Evolutionary conservation across 176 grass and related monocot genomes (phyloP).

Genomic region (Luzula sylvatica): DNA sequence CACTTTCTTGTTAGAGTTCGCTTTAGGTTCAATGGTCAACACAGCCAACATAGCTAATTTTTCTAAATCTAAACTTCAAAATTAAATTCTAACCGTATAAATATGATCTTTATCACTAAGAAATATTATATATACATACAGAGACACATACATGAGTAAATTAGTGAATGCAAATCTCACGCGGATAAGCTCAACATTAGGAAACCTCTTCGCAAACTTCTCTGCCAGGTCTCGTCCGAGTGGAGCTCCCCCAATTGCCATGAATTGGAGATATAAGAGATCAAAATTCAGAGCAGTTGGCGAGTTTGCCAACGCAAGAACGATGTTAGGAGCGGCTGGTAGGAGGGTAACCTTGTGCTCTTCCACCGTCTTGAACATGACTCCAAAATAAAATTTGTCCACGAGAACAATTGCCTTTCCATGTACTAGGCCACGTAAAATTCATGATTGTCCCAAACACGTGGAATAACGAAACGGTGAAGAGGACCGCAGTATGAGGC

Average conservation of each 20-base stretch:
- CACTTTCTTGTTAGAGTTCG: too few relatives aligned
- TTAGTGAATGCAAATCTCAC: too few relatives aligned
- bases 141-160: too few relatives aligned
- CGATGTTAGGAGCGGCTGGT: conserved; percentile 40
- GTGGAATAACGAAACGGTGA: conserved; percentile 56
- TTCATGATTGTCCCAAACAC: conserved; percentile 46
- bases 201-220: conserved; percentile 40
- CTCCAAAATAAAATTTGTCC: conserved; percentile 42
- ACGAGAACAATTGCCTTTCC: conserved; percentile 57
- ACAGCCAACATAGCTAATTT: too few relatives aligned
- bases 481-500: conserved; percentile 19
- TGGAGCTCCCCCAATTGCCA: conserved; percentile 49
- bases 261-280: conserved; percentile 37
- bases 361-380: conserved; percentile 39
- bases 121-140: neutral
- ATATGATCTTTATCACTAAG: too few relatives aligned
- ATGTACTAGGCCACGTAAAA: conserved; percentile 32
- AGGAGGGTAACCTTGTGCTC: conserved; percentile 39
- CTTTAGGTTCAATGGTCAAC: too few relatives aligned
- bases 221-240: conserved; percentile 30
- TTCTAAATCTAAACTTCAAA: too few relatives aligned
- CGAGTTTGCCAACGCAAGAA: conserved; percentile 55
- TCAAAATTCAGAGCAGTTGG: conserved; percentile 38
- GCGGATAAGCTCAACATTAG: conserved; percentile 39
- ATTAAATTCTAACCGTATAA: too few relatives aligned